phyloP scores from a whole-genome alignment of 2,329 filamentous ascomycete species.

The Neobulgaria alba region DNA sequence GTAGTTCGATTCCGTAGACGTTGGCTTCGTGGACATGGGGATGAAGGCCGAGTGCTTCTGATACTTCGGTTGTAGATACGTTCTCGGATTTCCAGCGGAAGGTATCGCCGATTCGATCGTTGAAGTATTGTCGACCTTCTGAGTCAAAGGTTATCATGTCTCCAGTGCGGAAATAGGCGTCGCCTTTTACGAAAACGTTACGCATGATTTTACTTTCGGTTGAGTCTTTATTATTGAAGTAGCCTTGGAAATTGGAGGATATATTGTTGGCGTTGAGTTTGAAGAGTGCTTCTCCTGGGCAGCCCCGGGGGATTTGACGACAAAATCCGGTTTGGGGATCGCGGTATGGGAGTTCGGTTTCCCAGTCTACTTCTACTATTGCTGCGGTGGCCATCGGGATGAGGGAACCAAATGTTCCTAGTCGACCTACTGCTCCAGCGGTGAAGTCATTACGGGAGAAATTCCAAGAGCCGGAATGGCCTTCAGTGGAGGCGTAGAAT shows the following conservation, averaged over 20 bases:
- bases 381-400: conserved; percentile 43
- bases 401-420: conserved; percentile 51
- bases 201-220: conserved; percentile 66
- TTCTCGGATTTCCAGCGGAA: conserved; percentile 81
- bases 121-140: conserved; percentile 70
- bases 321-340: conserved; percentile 64
- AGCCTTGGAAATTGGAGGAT: conserved; percentile 65
- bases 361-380: conserved; percentile 63
- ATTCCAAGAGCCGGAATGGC: conserved; percentile 62
- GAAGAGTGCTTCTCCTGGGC: conserved; percentile 69
- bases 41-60: conserved; percentile 62
- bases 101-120: conserved; percentile 71
- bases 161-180: conserved; percentile 79
- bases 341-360: conserved; percentile 58
- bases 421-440: conserved; percentile 70
- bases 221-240: conserved; percentile 65
- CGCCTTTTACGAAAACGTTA: conserved; percentile 64
- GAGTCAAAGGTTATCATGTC: conserved; percentile 65
- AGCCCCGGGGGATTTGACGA: conserved; percentile 44
- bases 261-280: conserved; percentile 58
- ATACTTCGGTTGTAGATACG: conserved; percentile 73
- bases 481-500: conserved; percentile 76
- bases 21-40: conserved; percentile 66
- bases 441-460: conserved; percentile 62
- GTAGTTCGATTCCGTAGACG: conserved; percentile 74